These are phyloP conservation scores for Fusarium sp. DNA, from an alignment of 2,329 filamentous ascomycete genomes.

Conservation along the genomic window DNA sequence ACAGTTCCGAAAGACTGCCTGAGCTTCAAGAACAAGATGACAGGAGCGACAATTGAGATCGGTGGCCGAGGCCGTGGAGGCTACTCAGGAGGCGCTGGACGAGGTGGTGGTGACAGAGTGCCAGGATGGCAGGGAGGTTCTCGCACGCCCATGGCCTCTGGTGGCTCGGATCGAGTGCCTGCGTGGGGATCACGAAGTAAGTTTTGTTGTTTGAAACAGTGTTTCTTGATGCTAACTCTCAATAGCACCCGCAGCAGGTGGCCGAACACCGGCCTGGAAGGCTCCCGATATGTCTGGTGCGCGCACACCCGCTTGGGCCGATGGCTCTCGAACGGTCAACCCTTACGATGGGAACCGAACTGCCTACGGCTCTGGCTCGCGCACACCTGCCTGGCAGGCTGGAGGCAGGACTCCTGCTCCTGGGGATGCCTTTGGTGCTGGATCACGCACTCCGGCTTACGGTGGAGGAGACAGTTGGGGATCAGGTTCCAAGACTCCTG, in stretches of 20 bases:
- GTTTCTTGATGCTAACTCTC: constrained; percentile 40
- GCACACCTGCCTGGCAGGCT: constrained; percentile 83
- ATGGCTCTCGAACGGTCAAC: constrained; percentile 75
- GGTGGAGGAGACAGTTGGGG: constrained; percentile 70
- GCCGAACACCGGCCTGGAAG: constrained; percentile 74
- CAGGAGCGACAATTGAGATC: constrained; percentile 82
- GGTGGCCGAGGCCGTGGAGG: constrained; percentile 63
- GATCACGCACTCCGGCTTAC: constrained; percentile 78
- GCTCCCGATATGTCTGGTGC: constrained; percentile 64
- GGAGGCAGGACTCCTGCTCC: constrained; percentile 77
- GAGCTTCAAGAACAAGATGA: constrained; percentile 86
- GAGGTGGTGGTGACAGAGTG: constrained; percentile 59
- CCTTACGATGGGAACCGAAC: constrained; percentile 81
- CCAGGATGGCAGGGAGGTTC: constrained; percentile 73
- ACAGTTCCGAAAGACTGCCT: constrained; percentile 85
- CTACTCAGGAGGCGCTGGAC: constrained; percentile 57
- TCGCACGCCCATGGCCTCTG: constrained; percentile 74
- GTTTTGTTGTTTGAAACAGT: constrained; percentile 48
- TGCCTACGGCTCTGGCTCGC: constrained; percentile 79
- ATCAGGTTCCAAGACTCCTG: constrained; percentile 81
- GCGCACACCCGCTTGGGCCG: constrained; percentile 78
- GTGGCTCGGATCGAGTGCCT: constrained; percentile 76
- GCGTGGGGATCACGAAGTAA: constrained; percentile 80
- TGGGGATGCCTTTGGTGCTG: constrained; percentile 72
- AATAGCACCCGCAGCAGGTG: constrained; percentile 67